These are phyloP conservation scores for Kwoniella dendrophila DNA, from an alignment of 768 basidiomycete species.

Conservation along the genomic window DNA sequence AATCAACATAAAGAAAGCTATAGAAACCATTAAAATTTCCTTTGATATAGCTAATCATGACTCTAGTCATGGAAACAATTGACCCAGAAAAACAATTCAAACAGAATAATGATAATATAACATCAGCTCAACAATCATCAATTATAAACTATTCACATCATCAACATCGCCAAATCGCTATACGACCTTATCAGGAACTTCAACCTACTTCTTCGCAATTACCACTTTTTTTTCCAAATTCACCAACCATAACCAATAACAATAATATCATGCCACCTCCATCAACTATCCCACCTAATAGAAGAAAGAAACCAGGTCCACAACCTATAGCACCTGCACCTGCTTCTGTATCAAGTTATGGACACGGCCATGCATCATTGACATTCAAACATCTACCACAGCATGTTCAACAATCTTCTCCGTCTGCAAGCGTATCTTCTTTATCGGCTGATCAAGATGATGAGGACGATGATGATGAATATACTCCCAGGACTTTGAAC, in stretches of 20 bases:
- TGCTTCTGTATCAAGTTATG: not conserved
- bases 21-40: too few relatives aligned
- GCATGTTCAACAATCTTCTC: constrained; percentile 5
- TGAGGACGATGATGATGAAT: constrained; percentile 14
- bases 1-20: too few relatives aligned
- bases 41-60: too few relatives aligned
- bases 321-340: constrained; percentile 12
- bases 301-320: constrained; percentile 15
- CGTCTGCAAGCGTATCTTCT: constrained; percentile 9
- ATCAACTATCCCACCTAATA: constrained; percentile 4
- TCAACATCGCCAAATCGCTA: not conserved
- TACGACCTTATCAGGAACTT: not conserved
- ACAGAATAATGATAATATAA: not conserved
- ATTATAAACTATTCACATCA: not conserved
- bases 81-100: not conserved
- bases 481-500: constrained; percentile 4
- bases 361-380: too few relatives aligned
- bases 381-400: not conserved
- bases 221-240: not conserved
- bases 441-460: constrained; percentile 5
- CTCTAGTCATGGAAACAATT: constrained; percentile 1
- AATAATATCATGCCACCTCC: constrained; percentile 10
- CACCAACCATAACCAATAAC: not conserved
- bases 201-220: not conserved
- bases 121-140: not conserved